Conservation (phyloP, 495 filamentous ascomycete genomes). For the Xylaria palmicola region DNA sequence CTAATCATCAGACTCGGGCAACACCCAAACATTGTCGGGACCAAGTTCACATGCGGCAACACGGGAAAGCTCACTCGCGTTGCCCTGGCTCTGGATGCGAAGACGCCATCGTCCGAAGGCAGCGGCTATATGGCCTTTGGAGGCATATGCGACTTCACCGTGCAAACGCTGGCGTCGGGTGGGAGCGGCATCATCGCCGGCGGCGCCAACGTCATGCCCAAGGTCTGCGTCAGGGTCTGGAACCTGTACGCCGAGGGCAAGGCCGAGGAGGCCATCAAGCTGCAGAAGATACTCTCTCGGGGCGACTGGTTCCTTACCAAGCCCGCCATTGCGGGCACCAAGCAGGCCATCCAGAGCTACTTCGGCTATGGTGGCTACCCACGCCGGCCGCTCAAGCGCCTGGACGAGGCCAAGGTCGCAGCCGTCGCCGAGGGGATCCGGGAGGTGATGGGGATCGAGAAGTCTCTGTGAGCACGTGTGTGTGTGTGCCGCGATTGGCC, state of each 20-base stretch:
- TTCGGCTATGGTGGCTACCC: constrained; percentile 84
- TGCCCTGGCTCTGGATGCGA: constrained; percentile 72
- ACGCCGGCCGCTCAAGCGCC: constrained; percentile 66
- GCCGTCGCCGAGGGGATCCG: constrained; percentile 69
- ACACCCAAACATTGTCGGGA: constrained; percentile 82
- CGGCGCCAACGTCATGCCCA: constrained; percentile 82
- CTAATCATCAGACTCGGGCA: constrained; percentile 76
- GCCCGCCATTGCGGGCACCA: constrained; percentile 81
- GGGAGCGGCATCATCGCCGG: constrained; percentile 85
- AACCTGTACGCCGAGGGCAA: constrained; percentile 71
- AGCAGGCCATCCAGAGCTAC: constrained; percentile 77
- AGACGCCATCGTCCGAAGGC: constrained; percentile 62
- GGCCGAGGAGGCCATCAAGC: constrained; percentile 67
- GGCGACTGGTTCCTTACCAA: constrained; percentile 88
- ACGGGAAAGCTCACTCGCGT: constrained; percentile 87
- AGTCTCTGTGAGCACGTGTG: constrained; percentile 35
- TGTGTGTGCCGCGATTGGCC: neutral
- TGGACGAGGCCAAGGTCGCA: constrained; percentile 59
- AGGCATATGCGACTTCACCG: constrained; percentile 83
- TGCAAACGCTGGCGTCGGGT: constrained; percentile 77
- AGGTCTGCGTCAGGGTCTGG: constrained; percentile 80
- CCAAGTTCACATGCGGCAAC: constrained; percentile 90
- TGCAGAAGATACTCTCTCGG: constrained; percentile 69
- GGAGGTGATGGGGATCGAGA: constrained; percentile 62
- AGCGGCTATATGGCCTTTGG: constrained; percentile 83